Base-by-base conservation (phyloP, 2,329 filamentous ascomycete species). In the Polychaeton citri region DNA sequence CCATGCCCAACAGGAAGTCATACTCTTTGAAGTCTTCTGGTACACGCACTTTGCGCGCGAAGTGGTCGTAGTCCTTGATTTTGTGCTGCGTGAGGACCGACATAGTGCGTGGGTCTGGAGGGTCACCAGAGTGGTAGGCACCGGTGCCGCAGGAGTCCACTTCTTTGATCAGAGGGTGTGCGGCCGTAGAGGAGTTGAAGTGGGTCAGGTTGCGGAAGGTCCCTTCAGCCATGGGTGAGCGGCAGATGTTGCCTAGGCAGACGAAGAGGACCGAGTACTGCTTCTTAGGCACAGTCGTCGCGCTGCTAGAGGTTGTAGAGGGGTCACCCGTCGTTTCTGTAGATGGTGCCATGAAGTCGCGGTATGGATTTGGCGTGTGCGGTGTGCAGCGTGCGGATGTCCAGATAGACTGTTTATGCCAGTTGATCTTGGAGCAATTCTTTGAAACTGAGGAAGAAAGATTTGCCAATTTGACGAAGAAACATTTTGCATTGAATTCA, bases 1-100 rank as follows among this genome's bases (percentile, higher is more conserved):
- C 90, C 90, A 98, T 98, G 41, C 83, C 87, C 38, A 98, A 77
- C 41, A 98, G 77, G 61, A 93, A 96, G 60, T 96, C 85, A 53
- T 95, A 96, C 12, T 71, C 69, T 38, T 76, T 65, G 50, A 96
- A 92, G 60, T 98, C 90, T 35, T 71, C 69, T 1, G 67, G 60
- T 4, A 63, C 61, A 57, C 61, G 56, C 56, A 92, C 77, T 58
- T 82, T 80, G 35, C 86, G 76, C 15, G 85, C 87, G 2, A 66
- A 64, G 59, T 95, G 86, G 8, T 68, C 63, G 60, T 93, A 95
- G 35, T 79, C 69, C 5, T 64, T 76, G 48, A 96, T 86, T 21
- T 79, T 79, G 54, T 94, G 74, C 32, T 70, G 65, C 41, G 70
- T 63, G 19, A 96, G 72, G 0, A 83, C 92, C 15, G 72, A 66